These are phyloP conservation scores for Coemansia umbellata DNA, from an alignment of 192 early-diverging fungal species.

Conservation along the genomic window DNA sequence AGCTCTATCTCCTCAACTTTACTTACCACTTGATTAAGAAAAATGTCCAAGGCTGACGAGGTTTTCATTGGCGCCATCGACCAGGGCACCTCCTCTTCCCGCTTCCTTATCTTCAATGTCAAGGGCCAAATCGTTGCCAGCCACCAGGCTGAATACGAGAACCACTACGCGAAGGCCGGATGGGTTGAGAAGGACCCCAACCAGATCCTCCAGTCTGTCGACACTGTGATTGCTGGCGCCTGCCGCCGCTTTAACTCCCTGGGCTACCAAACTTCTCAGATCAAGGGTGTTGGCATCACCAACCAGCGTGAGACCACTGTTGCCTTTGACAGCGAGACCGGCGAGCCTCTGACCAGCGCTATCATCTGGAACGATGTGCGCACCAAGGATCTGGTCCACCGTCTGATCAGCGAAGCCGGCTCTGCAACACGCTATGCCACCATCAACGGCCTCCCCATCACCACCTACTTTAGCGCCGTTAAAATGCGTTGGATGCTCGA, in stretches of 20 bases:
- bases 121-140: slow-evolving; percentile 65
- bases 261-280: slow-evolving; percentile 55
- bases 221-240: slow-evolving; percentile 64
- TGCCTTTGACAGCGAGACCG: slow-evolving; percentile 82
- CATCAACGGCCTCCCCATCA: slow-evolving; percentile 81
- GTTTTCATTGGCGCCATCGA: slow-evolving; percentile 80
- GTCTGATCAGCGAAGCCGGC: slow-evolving; percentile 56
- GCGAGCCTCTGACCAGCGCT: slow-evolving; percentile 75
- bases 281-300: slow-evolving; percentile 81
- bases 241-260: slow-evolving; percentile 59
- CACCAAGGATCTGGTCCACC: slow-evolving; percentile 68
- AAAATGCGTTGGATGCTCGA: slow-evolving; percentile 93
- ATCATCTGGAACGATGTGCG: slow-evolving; percentile 92
- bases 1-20: background rate
- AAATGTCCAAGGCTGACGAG: slow-evolving; percentile 41
- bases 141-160: slow-evolving; percentile 78
- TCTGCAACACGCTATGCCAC: slow-evolving; percentile 50
- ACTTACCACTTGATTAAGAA: background rate
- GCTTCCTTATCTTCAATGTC: slow-evolving; percentile 87
- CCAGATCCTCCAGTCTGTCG: slow-evolving; percentile 66
- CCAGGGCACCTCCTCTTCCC: slow-evolving; percentile 88
- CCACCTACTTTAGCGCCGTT: slow-evolving; percentile 89
- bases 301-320: slow-evolving; percentile 94
- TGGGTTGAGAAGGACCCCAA: slow-evolving; percentile 90
- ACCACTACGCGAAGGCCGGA: slow-evolving; percentile 71